Percentiles rank a stretch among this genome's conserved stretches.
Evolutionary conservation across 129 eudicot genomes (phyloP).

Genomic region (Escallonia rubra): DNA sequence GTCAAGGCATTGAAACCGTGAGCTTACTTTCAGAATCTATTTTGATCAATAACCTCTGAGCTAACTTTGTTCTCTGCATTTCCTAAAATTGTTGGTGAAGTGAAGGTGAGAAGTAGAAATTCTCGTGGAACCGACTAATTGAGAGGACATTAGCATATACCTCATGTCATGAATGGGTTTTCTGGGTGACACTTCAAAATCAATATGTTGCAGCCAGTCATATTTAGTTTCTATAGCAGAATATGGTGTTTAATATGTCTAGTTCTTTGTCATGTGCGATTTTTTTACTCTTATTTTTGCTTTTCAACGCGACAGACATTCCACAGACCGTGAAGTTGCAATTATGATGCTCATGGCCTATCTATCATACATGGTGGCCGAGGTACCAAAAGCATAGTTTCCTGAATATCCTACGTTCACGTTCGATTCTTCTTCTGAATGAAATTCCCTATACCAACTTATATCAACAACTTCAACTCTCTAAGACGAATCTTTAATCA

Average conservation of each 20-base stretch:
- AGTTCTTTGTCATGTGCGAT: too few relatives aligned
- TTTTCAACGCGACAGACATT: conserved; percentile 35
- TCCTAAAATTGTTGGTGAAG: neutral
- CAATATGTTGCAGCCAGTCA: too few relatives aligned
- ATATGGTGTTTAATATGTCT: too few relatives aligned
- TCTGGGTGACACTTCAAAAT: too few relatives aligned
- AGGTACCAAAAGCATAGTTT: conserved; percentile 28
- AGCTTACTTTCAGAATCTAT: neutral
- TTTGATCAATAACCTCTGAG: neutral
- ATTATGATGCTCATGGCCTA: conserved; percentile 74
- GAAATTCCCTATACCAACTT: neutral
- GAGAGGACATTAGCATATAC: too few relatives aligned
- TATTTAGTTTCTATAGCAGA: too few relatives aligned
- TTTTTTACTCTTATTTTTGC: neutral
- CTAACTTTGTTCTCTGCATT: neutral
- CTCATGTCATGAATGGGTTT: too few relatives aligned
- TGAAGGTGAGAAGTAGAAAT: neutral
- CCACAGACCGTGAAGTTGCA: conserved; percentile 68
- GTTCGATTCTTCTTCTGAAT: neutral
- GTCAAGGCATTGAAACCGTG: neutral
- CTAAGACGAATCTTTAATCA: too few relatives aligned
- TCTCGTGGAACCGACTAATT: too few relatives aligned
- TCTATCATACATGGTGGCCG: conserved; percentile 63
- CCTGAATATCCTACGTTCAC: too few relatives aligned
- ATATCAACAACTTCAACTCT: too few relatives aligned